Conservation (phyloP, 179 eudicot genomes). For the Corrigiola litoralis region DNA sequence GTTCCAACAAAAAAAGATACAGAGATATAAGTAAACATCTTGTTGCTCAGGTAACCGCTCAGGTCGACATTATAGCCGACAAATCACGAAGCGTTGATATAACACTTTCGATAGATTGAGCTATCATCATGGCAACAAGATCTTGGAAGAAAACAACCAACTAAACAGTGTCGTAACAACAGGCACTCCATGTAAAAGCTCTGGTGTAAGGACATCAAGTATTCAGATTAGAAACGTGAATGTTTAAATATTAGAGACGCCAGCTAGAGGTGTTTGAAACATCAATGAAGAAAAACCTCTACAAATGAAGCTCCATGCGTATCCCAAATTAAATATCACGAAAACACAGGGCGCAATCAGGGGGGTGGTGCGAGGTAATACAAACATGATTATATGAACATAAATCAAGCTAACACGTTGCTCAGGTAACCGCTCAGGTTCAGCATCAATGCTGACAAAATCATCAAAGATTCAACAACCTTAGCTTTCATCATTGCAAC, state of each 20-base stretch:
- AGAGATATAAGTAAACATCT: background rate
- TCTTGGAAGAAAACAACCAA: background rate
- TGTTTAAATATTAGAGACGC: too few relatives aligned
- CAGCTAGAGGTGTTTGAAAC: too few relatives aligned
- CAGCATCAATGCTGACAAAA: constrained; percentile 1
- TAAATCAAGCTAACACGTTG: background rate
- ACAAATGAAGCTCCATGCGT: too few relatives aligned
- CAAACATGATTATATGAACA: too few relatives aligned
- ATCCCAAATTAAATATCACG: background rate
- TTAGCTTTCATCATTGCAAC: constrained; percentile 40
- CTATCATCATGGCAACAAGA: constrained; percentile 38
- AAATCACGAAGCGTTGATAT: constrained; percentile 27
- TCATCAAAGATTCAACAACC: constrained; percentile 15
- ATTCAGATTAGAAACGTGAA: too few relatives aligned
- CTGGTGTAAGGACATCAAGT: too few relatives aligned
- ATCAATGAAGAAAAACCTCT: too few relatives aligned
- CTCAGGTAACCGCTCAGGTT: constrained; percentile 63
- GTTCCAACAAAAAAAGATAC: too few relatives aligned
- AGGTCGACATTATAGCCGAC: constrained; percentile 35
- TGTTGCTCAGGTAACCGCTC: constrained; percentile 56
- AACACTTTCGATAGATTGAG: constrained; percentile 20
- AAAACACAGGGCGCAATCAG: too few relatives aligned
- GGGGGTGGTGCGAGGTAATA: too few relatives aligned
- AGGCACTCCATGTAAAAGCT: too few relatives aligned
- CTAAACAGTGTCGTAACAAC: too few relatives aligned